Base-by-base conservation (phyloP, 805 yeast genomes). In the Yamadazyma kitorensis region DNA sequence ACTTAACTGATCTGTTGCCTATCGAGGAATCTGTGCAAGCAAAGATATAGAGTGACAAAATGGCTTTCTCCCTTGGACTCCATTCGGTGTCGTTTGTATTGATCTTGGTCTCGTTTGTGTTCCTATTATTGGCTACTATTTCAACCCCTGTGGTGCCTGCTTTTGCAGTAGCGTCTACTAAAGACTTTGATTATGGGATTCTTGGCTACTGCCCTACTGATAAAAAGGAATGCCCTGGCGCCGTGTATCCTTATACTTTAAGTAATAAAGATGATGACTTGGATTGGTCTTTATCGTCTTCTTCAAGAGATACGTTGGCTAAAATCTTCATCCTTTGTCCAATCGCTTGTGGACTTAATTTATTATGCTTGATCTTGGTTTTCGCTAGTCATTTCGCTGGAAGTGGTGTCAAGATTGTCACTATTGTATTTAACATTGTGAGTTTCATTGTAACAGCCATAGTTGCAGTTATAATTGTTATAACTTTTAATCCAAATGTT, bases 401-500 rank as follows among this genome's bases (percentile, higher is more conserved):
- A 14, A 42, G 42, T 26, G 48, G 55, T 9, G 37, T 51, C 6
- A 41, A 54, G 19, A 44, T 74, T 6, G 29, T 76, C 23, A 65
- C 74, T 17, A 54, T 80, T 19, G 44, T 74, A 2, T 52, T 76
- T 26, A 51, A 74, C 12, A 40, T 74, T 16, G 26, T 82, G 8
- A 64, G 80, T 0, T 79, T 82, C 51, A 40, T 78, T 11, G 64
- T 72, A 8, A 59, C 86, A 7, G 70, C 81, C 1, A 43, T 82
- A 25, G 58, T 72, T 16, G 74, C 82, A 34, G 57, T 84, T 8
- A 70, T 79, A 18, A 63, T 66, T 0, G 68, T 82, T 24, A 48
- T 85, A 31, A 59, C 77, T 11, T 84, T 80, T 53, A 72, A 67
- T 46, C 93, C 93, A 6, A 64, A 79, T 41, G 67, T 81, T 12